Evolutionary conservation across 139 green algal species (phyloP).

Genomic region (Tetradesmus obliquus): DNA sequence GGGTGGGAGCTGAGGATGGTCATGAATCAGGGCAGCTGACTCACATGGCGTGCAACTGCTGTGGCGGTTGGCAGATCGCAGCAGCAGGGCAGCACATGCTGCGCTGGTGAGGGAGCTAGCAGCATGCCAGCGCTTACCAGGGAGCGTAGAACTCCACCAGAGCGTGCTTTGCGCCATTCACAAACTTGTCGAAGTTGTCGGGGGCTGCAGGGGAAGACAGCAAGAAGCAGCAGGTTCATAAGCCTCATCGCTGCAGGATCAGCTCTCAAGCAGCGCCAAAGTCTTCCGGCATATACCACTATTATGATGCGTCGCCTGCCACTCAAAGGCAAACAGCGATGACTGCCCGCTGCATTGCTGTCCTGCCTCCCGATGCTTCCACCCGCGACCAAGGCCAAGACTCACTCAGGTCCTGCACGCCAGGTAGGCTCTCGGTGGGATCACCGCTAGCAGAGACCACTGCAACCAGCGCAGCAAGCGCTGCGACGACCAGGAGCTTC

Average conservation of each 20-base stretch:
- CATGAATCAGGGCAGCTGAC: background rate
- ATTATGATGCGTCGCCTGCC: background rate
- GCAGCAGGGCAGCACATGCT: background rate
- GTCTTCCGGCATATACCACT: background rate
- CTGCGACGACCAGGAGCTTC: constrained; percentile 6
- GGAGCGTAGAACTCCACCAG: constrained; percentile 88
- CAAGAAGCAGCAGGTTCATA: background rate
- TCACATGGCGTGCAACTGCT: background rate
- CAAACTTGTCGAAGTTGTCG: constrained; percentile 72
- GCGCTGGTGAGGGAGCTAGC: background rate
- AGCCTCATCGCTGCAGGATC: background rate
- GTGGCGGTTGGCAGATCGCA: background rate
- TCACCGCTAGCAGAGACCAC: constrained; percentile 42
- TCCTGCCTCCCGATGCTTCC: background rate
- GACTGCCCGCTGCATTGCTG: background rate
- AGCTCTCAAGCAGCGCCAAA: background rate
- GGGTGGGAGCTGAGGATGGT: too few relatives aligned
- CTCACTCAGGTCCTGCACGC: constrained; percentile 68
- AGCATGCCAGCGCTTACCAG: constrained; percentile 47
- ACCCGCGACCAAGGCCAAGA: background rate
- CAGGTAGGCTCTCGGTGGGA: constrained; percentile 54
- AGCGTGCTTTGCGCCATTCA: constrained; percentile 74
- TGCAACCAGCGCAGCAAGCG: constrained; percentile 6
- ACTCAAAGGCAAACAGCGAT: background rate
- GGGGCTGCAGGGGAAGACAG: constrained; percentile 59